Percentiles rank a stretch among this genome's conserved stretches.
phyloP scores from a whole-genome alignment of 768 basidiomycete species.

The Mycena amicta region DNA sequence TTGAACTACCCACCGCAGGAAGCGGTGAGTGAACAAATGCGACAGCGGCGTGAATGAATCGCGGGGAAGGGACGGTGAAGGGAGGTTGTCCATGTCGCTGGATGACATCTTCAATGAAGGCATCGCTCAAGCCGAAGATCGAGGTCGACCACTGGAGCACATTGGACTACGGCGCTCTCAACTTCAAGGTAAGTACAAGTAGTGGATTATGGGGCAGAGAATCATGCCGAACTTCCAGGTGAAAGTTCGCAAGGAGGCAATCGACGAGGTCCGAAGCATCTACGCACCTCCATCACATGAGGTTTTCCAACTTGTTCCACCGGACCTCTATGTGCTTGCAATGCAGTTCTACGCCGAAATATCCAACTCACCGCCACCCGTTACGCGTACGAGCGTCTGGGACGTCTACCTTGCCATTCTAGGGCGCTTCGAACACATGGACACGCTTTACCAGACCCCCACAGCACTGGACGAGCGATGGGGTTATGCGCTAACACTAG shows the following conservation, averaged over 20 bases:
- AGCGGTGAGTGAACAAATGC: background rate
- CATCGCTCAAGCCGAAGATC: background rate
- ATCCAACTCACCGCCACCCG: background rate
- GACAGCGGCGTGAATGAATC: background rate
- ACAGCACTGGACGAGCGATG: background rate
- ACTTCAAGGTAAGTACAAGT: too few relatives aligned
- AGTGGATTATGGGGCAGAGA: too few relatives aligned
- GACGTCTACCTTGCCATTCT: background rate
- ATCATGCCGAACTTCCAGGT: too few relatives aligned
- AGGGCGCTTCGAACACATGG: background rate
- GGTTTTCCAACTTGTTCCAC: background rate
- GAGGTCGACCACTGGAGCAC: constrained; percentile 2
- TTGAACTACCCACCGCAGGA: background rate
- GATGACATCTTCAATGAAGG: background rate
- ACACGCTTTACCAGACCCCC: background rate
- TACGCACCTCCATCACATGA: background rate
- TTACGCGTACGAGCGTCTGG: background rate
- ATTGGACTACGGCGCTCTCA: constrained; percentile 38
- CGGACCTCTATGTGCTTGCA: background rate
- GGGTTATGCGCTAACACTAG: background rate
- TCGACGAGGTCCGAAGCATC: background rate
- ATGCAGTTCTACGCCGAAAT: background rate
- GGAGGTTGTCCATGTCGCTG: background rate
- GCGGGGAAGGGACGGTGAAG: background rate
- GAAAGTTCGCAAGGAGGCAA: background rate